phyloP scores from a whole-genome alignment of 1,284 basidiomycete species.

The Porogramme epimiltina region DNA sequence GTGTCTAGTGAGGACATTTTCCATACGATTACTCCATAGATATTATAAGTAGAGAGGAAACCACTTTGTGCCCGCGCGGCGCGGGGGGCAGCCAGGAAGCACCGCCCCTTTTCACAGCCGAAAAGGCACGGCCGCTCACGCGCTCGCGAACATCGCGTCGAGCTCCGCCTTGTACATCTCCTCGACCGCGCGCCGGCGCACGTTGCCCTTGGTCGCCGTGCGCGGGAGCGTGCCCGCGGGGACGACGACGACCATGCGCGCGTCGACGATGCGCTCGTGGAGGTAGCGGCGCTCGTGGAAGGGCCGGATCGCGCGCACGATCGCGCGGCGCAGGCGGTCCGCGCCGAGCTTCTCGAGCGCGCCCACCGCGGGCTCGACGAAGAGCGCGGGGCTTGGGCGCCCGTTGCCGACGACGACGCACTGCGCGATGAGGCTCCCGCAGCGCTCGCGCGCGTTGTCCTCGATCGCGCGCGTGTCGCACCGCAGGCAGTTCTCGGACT shows the following conservation, averaged over 20 bases:
- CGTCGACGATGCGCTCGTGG: constrained; percentile 62
- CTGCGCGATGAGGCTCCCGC: constrained; percentile 53
- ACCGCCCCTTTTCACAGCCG: not conserved
- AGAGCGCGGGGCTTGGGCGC: constrained; percentile 65
- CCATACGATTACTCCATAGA: not conserved
- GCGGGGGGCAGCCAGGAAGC: not conserved
- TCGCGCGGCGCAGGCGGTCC: constrained; percentile 56
- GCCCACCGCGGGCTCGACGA: constrained; percentile 49
- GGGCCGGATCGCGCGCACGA: constrained; percentile 57
- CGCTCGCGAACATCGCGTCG: constrained; percentile 47
- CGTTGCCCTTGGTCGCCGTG: constrained; percentile 70
- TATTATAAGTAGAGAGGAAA: not conserved
- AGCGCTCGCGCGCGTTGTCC: constrained; percentile 61
- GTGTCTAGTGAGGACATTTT: not conserved
- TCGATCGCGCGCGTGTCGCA: constrained; percentile 78
- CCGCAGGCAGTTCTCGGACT: constrained; percentile 67
- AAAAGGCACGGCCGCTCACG: constrained; percentile 5
- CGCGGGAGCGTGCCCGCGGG: constrained; percentile 56
- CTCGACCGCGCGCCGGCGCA: constrained; percentile 64
- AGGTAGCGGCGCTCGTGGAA: constrained; percentile 66
- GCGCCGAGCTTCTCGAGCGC: constrained; percentile 36
- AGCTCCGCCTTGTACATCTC: constrained; percentile 51
- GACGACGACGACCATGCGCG: constrained; percentile 59
- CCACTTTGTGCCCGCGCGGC: no score
- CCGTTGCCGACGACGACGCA: constrained; percentile 68